These are phyloP conservation scores for Epichloe sp. DNA, from an alignment of 2,329 filamentous ascomycete species.

Conservation along the genomic window DNA sequence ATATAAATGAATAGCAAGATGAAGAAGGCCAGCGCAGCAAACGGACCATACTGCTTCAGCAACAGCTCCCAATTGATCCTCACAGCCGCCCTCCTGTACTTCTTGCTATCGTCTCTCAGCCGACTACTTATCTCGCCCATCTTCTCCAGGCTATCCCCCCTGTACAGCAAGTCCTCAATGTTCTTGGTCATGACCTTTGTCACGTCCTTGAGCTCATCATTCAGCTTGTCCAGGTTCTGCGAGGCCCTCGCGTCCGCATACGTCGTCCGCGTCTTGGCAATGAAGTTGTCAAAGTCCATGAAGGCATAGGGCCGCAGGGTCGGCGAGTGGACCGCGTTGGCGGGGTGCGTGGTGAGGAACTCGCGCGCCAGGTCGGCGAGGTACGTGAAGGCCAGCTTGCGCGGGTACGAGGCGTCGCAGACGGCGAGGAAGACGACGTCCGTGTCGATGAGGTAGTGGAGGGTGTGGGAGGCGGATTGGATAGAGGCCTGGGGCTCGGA, in stretches of 20 bases:
- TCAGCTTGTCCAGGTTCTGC: conserved; percentile 87
- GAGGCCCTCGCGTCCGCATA: conserved; percentile 87
- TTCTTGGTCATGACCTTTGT: conserved; percentile 99
- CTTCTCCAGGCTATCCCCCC: conserved; percentile 84
- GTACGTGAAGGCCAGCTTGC: conserved; percentile 97
- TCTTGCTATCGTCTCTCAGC: conserved; percentile 82
- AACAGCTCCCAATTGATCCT: conserved; percentile 97
- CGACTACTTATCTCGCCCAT: conserved; percentile 92
- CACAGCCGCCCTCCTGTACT: conserved; percentile 85
- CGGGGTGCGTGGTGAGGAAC: conserved; percentile 75
- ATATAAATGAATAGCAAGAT: conserved; percentile 82
- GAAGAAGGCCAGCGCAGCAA: conserved; percentile 68
- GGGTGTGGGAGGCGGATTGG: conserved; percentile 66
- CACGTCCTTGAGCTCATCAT: conserved; percentile 93
- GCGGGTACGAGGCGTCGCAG: conserved; percentile 85
- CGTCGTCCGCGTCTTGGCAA: conserved; percentile 79
- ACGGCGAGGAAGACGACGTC: conserved; percentile 88
- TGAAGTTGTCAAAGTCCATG: conserved; percentile 97
- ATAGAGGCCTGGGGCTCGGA: conserved; percentile 86
- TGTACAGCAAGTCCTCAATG: conserved; percentile 95
- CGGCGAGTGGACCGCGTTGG: conserved; percentile 58
- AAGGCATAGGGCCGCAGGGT: conserved; percentile 84
- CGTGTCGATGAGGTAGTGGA: conserved; percentile 81
- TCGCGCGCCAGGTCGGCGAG: conserved; percentile 83
- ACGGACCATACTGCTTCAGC: conserved; percentile 90